phyloP scores from a whole-genome alignment of 2,329 filamentous ascomycete genomes.

The Chrysoporthe austroafricana region DNA sequence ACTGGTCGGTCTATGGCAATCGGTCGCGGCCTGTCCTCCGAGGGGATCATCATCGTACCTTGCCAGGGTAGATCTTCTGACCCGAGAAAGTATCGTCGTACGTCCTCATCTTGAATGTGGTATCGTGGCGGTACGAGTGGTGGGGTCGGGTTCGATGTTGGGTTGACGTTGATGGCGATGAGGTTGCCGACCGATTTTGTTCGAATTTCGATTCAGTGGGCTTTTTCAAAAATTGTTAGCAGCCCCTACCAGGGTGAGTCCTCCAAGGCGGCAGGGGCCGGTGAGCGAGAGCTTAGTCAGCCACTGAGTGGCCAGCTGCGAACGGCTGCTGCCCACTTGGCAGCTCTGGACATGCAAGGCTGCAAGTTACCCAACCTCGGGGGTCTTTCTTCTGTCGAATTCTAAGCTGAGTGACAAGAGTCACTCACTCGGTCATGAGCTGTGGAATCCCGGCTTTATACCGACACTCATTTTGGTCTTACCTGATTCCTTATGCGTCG shows the following conservation, averaged over 20 bases:
- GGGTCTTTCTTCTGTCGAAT: neutral
- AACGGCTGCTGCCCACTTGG: neutral
- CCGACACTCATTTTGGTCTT: neutral
- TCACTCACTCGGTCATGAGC: no score
- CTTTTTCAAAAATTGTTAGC: slow-evolving; percentile 19
- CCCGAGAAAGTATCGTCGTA: slow-evolving; percentile 70
- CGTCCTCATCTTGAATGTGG: slow-evolving; percentile 62
- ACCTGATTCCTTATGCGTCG: neutral
- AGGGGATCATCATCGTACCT: slow-evolving; percentile 54
- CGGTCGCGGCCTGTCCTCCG: slow-evolving; percentile 7
- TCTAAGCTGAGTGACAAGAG: neutral
- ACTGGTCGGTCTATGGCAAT: neutral
- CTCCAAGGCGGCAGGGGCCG: neutral
- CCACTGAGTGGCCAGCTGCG: neutral
- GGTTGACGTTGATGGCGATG: slow-evolving; percentile 27
- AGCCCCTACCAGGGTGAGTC: slow-evolving; percentile 9
- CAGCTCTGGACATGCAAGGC: neutral
- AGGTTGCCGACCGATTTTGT: slow-evolving; percentile 25
- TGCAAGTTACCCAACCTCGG: neutral
- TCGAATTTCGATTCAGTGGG: slow-evolving; percentile 21
- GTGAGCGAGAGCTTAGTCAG: slow-evolving; percentile 2
- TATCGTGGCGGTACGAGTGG: slow-evolving; percentile 44
- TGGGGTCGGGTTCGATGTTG: slow-evolving; percentile 40
- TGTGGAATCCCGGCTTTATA: neutral
- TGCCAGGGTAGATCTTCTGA: slow-evolving; percentile 69